These are phyloP conservation scores for Porodaedalea pini DNA, from an alignment of 1,284 basidiomycete species.

Conservation along the genomic window DNA sequence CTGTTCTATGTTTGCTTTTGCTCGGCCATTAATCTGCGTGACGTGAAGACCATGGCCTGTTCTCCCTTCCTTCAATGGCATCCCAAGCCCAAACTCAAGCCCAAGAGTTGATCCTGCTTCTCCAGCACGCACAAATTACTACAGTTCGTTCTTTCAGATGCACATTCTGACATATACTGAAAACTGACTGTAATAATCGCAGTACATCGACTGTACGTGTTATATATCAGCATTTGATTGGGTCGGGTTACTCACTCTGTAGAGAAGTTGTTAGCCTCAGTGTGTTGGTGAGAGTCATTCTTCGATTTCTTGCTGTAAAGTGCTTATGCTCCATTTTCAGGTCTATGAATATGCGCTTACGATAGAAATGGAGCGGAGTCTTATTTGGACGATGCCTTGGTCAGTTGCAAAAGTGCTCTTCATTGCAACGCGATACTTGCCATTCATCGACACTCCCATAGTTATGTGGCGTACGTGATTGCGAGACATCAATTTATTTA, in stretches of 20 bases:
- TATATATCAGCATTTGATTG: not conserved
- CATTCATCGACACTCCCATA: conserved; percentile 11
- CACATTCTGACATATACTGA: too few species aligned
- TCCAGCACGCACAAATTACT: not conserved
- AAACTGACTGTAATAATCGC: not conserved
- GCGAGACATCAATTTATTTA: not conserved
- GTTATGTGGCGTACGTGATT: not conserved
- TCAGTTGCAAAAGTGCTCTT: conserved; percentile 10
- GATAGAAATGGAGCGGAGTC: conserved; percentile 1
- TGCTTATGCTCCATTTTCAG: not conserved
- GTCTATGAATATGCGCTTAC: conserved; percentile 10
- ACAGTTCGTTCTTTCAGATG: not conserved
- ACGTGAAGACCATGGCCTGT: too few species aligned
- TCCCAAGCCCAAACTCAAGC: not conserved
- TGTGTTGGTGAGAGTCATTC: not conserved
- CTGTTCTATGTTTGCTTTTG: too few species aligned
- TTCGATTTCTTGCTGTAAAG: not conserved
- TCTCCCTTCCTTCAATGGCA: not conserved
- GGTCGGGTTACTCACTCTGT: not conserved
- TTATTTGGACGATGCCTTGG: conserved; percentile 9
- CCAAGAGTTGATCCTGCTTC: not conserved
- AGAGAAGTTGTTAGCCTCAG: conserved; percentile 1
- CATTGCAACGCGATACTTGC: conserved; percentile 4
- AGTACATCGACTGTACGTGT: conserved; percentile 9
- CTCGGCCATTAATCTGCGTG: too few species aligned